Conservation (phyloP, 1,139 yeast genomes). For the Magnusiomyces ingens region DNA sequence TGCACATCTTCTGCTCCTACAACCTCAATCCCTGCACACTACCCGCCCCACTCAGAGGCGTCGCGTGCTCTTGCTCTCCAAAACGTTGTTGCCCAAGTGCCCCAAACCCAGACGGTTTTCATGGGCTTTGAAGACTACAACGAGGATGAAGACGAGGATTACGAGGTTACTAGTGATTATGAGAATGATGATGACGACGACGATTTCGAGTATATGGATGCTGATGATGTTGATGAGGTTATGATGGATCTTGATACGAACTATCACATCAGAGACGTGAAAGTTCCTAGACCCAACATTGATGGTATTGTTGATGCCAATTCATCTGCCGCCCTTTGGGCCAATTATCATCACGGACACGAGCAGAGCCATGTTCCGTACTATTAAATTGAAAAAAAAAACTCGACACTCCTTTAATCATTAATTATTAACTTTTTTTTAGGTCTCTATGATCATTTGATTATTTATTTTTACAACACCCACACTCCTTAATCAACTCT, state of each 20-base stretch:
- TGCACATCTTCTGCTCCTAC: conserved; percentile 4
- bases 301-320: too few relatives aligned
- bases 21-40: neutral
- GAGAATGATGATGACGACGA: conserved; percentile 2
- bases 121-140: neutral
- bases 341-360: too few relatives aligned
- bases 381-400: too few relatives aligned
- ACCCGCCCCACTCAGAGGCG: neutral
- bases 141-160: conserved; percentile 2
- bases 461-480: neutral
- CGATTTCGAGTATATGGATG: conserved; percentile 2
- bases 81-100: neutral
- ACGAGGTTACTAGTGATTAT: neutral
- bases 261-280: neutral
- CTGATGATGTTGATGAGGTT: conserved; percentile 2
- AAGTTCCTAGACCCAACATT: neutral
- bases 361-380: too few relatives aligned
- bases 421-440: too few relatives aligned
- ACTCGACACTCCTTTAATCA: too few relatives aligned
- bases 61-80: neutral
- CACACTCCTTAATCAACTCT: too few relatives aligned
- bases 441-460: neutral
- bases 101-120: neutral
- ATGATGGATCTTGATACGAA: neutral
- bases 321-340: too few relatives aligned